Base-by-base conservation (phyloP, 768 basidiomycete species). In the Postia placenta region DNA sequence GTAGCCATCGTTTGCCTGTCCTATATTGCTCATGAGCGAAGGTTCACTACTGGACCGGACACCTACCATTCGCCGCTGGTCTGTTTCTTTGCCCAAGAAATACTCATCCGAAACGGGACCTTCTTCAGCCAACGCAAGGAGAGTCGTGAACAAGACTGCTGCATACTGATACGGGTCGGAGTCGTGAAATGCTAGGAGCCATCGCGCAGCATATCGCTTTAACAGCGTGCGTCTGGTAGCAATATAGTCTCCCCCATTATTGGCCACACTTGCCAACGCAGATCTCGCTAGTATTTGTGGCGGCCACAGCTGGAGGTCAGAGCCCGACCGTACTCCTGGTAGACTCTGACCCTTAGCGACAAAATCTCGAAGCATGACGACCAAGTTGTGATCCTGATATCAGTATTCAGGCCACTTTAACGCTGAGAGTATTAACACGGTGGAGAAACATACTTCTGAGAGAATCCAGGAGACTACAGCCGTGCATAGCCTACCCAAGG, bases 231-330 rank as follows among this genome's bases (percentile, higher is more conserved):
- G 72, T 33, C 88, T 70, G 22, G 76, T 71, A 14, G 78, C 74
- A 39, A 87, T 69, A 61, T 89, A 92, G 53, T 86, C 81, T 17
- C 84, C 79, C 0, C 87, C 85, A 60, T 80, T 85, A 47, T 75
- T 76, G 5, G 67, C 64, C 11, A 76, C 70, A 53, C 64, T 69
- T 2, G 67, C 56, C 7, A 69, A 56, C 1, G 64, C 58, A 25
- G 66, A 63, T n/a, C 77, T 66, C 3, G 53, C 40, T 20, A 58
- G 47, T 5, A 54, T 44, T 2, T 63, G 43, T 15, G 62, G 61
- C 19, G 86, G 86, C 86, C 86, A 88, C n/a, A 75, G 65, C 7
- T 66, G 62, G 5, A 59, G 39, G 25, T 80, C 75, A 3, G 58
- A 56, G 3, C 66, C 60, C 2, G 72, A 59, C 11, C 80, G 76